Evolutionary conservation across 2,329 filamentous ascomycete genomes (phyloP), one percentile per base, ranked within the genome.

Genomic region (Didymellaceae sp.): DNA sequence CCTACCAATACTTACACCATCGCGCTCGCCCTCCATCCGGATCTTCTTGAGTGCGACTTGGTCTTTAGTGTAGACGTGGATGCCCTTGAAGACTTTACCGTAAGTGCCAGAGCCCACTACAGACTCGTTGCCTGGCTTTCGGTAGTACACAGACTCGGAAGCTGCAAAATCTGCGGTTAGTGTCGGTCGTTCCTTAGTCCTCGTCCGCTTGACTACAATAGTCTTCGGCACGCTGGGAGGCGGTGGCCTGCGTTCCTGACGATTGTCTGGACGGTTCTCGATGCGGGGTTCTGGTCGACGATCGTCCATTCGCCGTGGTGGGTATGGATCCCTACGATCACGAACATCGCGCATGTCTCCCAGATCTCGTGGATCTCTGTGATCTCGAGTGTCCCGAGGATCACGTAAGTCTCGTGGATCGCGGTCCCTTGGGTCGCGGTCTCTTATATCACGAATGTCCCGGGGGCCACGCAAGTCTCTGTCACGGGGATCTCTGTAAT

Each of bases 91-190:
- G 4, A 96, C 91, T 72, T 96, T 96, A 43, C 91, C 94, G 65
- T 97, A 97, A 0, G 93, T 97, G 9, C 93, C 93, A 33, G 93
- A 96, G 13, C 93, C 93, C 16, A 97, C 88, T 0, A 97, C 93
- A 0, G 93, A 97, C 70, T 96, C 93, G 62, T 97, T 96, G n/a
- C 93, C 93, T 1, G 92, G 92, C 70, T 97, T 97, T 57, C 93
- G 83, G 75, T 88, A 96, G 74, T 95, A 97, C 3, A 97, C 91
- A 0, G 92, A 97, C 35, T 93, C 88, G 0, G 92, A 96, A 5
- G 81, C 78, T 9, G 86, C 84, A 62, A 93, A 84, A 24, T 96
- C 90, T 18, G 85, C 77, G 0, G 87, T 77, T 1, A 97, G 76
- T 5, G 79, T 82, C 2, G 90, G 91, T 43, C 86, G 85, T 37